phyloP scores from a whole-genome alignment of 2,329 filamentous ascomycete species.

The Alternaria arborescens region DNA sequence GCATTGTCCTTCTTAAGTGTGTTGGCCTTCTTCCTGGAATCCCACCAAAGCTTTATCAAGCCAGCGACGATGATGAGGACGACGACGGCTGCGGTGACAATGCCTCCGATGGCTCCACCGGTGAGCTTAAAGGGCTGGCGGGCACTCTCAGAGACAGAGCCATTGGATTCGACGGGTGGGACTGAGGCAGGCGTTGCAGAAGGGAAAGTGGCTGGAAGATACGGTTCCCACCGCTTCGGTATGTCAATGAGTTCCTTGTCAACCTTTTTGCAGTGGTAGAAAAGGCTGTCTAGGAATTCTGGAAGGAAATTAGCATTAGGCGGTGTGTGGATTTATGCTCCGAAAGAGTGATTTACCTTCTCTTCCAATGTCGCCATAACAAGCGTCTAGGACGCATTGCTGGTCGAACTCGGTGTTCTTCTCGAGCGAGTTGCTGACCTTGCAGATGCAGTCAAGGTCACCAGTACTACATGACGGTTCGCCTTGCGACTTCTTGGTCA shows the following conservation, averaged over 20 bases:
- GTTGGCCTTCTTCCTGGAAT: constrained; percentile 17
- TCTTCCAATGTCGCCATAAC: constrained; percentile 16
- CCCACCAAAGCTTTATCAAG: constrained; percentile 11
- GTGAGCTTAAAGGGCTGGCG: neutral
- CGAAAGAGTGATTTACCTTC: constrained; percentile 6
- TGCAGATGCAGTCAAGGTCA: constrained; percentile 29
- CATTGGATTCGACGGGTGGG: neutral
- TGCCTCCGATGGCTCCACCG: neutral
- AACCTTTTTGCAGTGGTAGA: constrained; percentile 15
- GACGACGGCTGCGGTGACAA: neutral
- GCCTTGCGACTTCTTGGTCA: constrained; percentile 5
- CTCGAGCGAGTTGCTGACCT: constrained; percentile 18
- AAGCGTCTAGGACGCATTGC: constrained; percentile 23
- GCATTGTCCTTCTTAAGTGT: constrained; percentile 14
- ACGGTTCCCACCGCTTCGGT: constrained; percentile 20
- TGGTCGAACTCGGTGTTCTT: constrained; percentile 24
- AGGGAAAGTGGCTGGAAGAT: constrained; percentile 9
- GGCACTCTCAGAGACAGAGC: neutral
- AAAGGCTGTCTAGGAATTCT: constrained; percentile 24
- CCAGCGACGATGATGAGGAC: constrained; percentile 3
- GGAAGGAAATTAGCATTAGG: neutral
- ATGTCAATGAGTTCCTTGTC: constrained; percentile 17
- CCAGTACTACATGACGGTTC: constrained; percentile 10
- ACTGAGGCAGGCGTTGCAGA: neutral
- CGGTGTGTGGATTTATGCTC: neutral